Percentiles rank a stretch among this genome's conserved stretches.
Conservation (phyloP, 2,329 filamentous ascomycete species). For the Aspergillus phoenicis region DNA sequence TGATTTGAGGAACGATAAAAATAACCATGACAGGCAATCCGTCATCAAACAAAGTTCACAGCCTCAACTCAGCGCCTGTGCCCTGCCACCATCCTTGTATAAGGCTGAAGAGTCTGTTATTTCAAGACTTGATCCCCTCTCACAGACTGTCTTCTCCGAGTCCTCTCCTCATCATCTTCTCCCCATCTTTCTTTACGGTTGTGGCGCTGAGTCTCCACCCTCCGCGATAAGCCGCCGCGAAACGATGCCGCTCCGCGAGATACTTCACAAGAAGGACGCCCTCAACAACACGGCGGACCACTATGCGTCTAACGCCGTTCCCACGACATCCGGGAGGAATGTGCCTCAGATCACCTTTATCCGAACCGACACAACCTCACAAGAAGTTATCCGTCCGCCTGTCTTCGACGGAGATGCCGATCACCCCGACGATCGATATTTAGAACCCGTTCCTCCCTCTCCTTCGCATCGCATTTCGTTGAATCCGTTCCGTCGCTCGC, state of each 20-base stretch:
- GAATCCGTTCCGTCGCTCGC: constrained; percentile 37
- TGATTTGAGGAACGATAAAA: neutral
- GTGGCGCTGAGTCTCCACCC: constrained; percentile 12
- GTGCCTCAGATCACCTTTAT: constrained; percentile 77
- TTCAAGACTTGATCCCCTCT: neutral
- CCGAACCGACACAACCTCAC: constrained; percentile 76
- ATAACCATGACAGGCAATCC: constrained; percentile 5
- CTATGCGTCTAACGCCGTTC: constrained; percentile 51
- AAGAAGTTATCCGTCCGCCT: constrained; percentile 77
- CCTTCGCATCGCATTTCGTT: constrained; percentile 37
- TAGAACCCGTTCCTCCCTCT: constrained; percentile 28
- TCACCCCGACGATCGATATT: constrained; percentile 12
- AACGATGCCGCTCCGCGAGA: constrained; percentile 61
- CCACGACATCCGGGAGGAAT: constrained; percentile 30
- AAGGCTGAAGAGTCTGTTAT: neutral
- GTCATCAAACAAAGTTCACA: constrained; percentile 8
- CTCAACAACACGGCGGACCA: constrained; percentile 37
- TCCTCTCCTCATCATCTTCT: neutral
- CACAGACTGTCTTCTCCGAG: neutral
- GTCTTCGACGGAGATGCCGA: constrained; percentile 50
- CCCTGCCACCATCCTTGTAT: neutral
- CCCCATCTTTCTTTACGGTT: neutral
- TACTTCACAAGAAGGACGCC: constrained; percentile 66
- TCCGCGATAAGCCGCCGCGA: constrained; percentile 13
- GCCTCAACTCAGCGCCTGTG: constrained; percentile 11